Conservation (phyloP, 2,329 filamentous ascomycete species). For the Cytospora leucostoma region DNA sequence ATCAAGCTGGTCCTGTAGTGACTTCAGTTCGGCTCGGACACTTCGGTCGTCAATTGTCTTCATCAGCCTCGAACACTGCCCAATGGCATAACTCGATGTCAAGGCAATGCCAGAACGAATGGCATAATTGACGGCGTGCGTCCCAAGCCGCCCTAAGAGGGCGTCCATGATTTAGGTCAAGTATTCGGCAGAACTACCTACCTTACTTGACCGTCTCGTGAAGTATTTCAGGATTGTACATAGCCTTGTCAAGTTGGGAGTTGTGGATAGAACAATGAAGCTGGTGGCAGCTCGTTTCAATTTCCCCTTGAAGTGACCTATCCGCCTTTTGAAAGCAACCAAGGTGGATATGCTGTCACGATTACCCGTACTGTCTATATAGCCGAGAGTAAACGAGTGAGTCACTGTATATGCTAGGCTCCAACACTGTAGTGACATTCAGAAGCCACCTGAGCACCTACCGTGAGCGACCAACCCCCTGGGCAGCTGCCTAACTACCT, state of each 20-base stretch:
- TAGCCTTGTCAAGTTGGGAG: slow-evolving; percentile 7
- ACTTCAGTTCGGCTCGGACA: slow-evolving; percentile 66
- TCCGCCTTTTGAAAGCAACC: neutral
- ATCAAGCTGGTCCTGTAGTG: slow-evolving; percentile 73
- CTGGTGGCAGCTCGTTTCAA: neutral
- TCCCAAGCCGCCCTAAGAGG: slow-evolving; percentile 54
- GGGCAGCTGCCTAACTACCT: slow-evolving; percentile 14
- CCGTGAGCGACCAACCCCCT: neutral
- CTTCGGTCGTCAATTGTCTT: slow-evolving; percentile 74
- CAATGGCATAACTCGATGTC: slow-evolving; percentile 82
- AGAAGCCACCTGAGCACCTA: neutral
- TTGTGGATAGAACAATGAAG: neutral
- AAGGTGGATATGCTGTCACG: neutral
- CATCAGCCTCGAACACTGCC: slow-evolving; percentile 76
- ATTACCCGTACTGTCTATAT: neutral
- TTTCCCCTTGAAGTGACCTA: neutral
- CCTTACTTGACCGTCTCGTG: slow-evolving; percentile 17
- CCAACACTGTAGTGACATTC: slow-evolving; percentile 9
- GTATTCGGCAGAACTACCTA: slow-evolving; percentile 9
- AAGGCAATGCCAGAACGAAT: slow-evolving; percentile 84
- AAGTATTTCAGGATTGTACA: slow-evolving; percentile 9
- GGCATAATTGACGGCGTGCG: slow-evolving; percentile 87
- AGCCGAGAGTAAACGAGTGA: fast-evolving
- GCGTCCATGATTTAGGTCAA: slow-evolving; percentile 64
- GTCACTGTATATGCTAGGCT: neutral